Evolutionary conservation across 139 green algal species (phyloP).

Genomic region (Zygnema cylindricum): DNA sequence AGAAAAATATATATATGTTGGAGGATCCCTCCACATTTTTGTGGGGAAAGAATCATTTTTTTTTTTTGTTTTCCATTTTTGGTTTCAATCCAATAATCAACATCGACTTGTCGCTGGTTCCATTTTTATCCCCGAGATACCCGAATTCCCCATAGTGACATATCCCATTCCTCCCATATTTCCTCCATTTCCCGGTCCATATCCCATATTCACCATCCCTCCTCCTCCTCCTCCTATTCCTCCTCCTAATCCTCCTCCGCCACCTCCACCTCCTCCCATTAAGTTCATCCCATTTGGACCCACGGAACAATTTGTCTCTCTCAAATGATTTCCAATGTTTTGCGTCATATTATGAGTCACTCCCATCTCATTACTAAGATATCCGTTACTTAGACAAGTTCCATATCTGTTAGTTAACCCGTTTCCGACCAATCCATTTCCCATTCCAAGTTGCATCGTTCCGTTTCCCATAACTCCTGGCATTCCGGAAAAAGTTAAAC

Average conservation of each 20-base stretch:
- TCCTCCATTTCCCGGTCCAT: background rate
- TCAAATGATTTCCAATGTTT: background rate
- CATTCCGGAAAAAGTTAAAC: background rate
- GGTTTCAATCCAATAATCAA: background rate
- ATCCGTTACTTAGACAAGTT: background rate
- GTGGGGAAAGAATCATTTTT: too few species aligned
- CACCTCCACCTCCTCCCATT: too few species aligned
- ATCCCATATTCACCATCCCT: background rate
- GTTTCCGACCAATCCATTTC: background rate
- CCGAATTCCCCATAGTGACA: background rate
- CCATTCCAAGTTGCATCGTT: background rate
- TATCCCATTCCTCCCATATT: background rate
- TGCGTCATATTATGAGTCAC: background rate
- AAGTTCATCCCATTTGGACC: too few species aligned
- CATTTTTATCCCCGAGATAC: background rate
- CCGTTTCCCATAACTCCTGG: background rate
- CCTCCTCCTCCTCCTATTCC: background rate
- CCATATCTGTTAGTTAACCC: background rate
- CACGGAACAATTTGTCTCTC: too few species aligned
- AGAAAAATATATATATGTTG: too few species aligned
- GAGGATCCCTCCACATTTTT: too few species aligned
- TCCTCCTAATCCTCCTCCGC: background rate
- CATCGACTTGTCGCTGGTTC: background rate
- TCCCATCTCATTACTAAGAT: background rate
- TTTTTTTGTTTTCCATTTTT: background rate